Base-by-base conservation (phyloP, 176 grass and related monocot species). In the Typha latifolia region DNA sequence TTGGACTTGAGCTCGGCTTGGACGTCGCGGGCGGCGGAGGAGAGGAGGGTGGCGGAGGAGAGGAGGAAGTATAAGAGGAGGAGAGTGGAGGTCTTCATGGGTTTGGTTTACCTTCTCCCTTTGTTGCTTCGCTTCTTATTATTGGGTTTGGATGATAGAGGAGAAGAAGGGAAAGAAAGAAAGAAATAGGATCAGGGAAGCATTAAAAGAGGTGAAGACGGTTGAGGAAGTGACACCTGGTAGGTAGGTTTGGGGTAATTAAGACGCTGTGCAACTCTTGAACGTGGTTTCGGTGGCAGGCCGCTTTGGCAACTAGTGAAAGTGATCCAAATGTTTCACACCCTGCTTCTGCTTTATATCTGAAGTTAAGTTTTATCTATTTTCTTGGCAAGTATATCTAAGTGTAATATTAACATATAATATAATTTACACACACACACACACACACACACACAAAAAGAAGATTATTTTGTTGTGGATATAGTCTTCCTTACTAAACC, bases 41-140 rank as follows among this genome's bases (percentile, higher is more conserved):
- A 75, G 66, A 71, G 12, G 34, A 73, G 14, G 2, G 56, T 0
- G 27, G 69, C 66, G 67, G 76, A 23, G 47, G 84, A 1, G 49
- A 77, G 4, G 69, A 76, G 2, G 24, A 81, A 27, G 32, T 0
- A 6, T 13, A 81, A 49, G 70, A 95, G 50, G 52, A 87, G 32
- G 13, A 84, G 56, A 0, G 51, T 29, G 27, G 43, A 34, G 27
- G 12, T 64, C 71, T 81, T 81, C 78, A 81, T 81, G 47, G 26
- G 9, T 6, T 50, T 81, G 64, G 3, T 77, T 49, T 62, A 3
- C 48, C 48, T 18, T 3, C 13, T 34, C 23, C 23, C 18, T 12
- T 61, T 68, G 18, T 23, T 59, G 18, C 16, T 19, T 6, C 7
- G 53, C 1, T 9, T 59, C 2, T 16, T 50, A 0, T 29, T 3